Evolutionary conservation across 2,329 filamentous ascomycete species (phyloP), one percentile per base, ranked within the genome.

Genomic region (Periconia digitata): DNA sequence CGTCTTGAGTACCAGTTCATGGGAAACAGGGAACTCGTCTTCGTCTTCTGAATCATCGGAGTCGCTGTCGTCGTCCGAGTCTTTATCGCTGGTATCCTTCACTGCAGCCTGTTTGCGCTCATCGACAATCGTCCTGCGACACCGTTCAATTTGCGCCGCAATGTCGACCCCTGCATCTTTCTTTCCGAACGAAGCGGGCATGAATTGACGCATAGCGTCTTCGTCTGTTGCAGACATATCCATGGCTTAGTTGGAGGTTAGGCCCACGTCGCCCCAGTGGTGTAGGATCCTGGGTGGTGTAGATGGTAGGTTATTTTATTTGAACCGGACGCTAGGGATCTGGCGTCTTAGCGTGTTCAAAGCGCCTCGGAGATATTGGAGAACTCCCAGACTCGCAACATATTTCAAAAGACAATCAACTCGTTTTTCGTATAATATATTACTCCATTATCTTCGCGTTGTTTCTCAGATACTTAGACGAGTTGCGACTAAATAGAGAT

Each of bases 1-100:
- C 13, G 92, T 95, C 73, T 95, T 95, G 67, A 97, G 79, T 22
- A 95, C 77, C 69, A 99, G 82, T 73, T 96, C 92, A 69, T 99
- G 94, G 6, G 94, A 95, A 12, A 95, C 85, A 1, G 94, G 94
- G 56, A 86, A 96, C 60, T 95, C 89, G 62, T 96, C 91, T 40
- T 89, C 89, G 23, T 92, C 84, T 1, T 78, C 77, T 40, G 82
- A 79, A 42, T 83, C 82, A 21, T 83, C 83, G 18, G 80, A 78
- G 47, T 80, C 77, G 46, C 80, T 77, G 18, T 75, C 67, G 36
- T 74, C 71, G n/a, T 72, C 61, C 46, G 63, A 54, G 32, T 67
- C 58, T 50, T 58, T 58, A 29, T 66, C 57, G 41, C 70, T 64
- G 37, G 58, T 57, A 35, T 64, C 49, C 35, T 66, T 62, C 42